Evolutionary conservation across 805 yeast genomes (phyloP).

Genomic region (Kuraishia molischiana): DNA sequence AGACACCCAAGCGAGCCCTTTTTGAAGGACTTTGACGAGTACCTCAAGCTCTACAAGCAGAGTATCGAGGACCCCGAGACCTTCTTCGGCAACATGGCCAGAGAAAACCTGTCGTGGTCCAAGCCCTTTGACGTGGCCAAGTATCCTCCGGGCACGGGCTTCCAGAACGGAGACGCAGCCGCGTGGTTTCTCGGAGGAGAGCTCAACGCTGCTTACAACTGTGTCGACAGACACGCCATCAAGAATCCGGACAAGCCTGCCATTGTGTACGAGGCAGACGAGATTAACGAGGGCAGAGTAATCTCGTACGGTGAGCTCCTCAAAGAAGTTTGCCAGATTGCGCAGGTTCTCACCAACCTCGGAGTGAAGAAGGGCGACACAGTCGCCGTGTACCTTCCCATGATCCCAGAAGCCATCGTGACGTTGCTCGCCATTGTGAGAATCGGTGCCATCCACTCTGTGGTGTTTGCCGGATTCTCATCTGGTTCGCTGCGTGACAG

Average conservation of each 20-base stretch:
- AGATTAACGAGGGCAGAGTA: constrained; percentile 49
- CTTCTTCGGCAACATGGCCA: constrained; percentile 48
- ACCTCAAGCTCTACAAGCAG: constrained; percentile 39
- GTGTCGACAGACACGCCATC: constrained; percentile 77
- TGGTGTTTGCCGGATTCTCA: constrained; percentile 78
- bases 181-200: constrained; percentile 79
- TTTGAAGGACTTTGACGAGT: constrained; percentile 38
- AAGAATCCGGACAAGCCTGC: constrained; percentile 65
- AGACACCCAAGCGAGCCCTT: constrained; percentile 37
- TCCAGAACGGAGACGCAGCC: constrained; percentile 38
- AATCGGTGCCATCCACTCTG: constrained; percentile 79
- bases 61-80: constrained; percentile 44
- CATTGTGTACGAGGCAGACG: constrained; percentile 75
- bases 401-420: constrained; percentile 73
- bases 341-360: constrained; percentile 55
- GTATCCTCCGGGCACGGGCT: constrained; percentile 31
- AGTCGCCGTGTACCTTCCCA: constrained; percentile 79
- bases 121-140: constrained; percentile 38
- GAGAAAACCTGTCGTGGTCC: constrained; percentile 40
- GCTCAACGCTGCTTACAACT: constrained; percentile 70
- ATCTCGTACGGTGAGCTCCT: constrained; percentile 66
- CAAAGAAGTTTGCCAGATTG: constrained; percentile 59
- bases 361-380: constrained; percentile 78
- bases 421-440: constrained; percentile 71
- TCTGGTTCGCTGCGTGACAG: constrained; percentile 65